These are phyloP conservation scores for Rhizophagus clarus DNA, from an alignment of 192 early-diverging fungal genomes.

Conservation along the genomic window DNA sequence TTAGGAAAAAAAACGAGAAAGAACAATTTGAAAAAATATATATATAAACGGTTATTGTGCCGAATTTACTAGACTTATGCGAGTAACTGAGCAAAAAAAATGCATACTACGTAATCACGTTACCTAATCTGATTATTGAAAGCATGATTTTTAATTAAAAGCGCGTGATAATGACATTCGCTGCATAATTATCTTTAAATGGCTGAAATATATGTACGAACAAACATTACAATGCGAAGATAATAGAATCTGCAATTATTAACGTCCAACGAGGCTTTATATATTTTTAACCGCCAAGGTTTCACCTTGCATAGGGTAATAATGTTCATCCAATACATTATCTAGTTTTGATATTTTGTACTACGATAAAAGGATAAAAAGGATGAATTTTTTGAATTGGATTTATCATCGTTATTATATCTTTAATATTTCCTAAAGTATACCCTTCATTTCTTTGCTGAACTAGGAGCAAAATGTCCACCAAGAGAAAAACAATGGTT, in stretches of 20 bases:
- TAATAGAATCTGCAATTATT: not conserved
- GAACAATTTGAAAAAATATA: not conserved
- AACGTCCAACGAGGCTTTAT: not conserved
- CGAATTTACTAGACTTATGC: not conserved
- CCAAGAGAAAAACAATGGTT: not conserved
- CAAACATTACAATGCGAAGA: not conserved
- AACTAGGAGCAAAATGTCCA: constrained; percentile 5
- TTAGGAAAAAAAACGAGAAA: not conserved
- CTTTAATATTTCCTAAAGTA: not conserved
- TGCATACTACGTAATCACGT: not conserved
- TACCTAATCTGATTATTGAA: not conserved
- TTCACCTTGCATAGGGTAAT: not conserved
- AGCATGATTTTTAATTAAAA: not conserved
- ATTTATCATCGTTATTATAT: not conserved
- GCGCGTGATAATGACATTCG: not conserved
- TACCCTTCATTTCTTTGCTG: not conserved
- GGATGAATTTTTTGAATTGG: not conserved
- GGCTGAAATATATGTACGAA: not conserved
- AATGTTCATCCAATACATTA: not conserved
- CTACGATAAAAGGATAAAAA: not conserved
- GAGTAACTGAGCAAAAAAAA: not conserved
- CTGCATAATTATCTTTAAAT: not conserved
- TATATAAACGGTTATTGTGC: not conserved
- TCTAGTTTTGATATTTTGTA: not conserved
- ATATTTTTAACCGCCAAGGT: not conserved